phyloP scores from a whole-genome alignment of 1,139 yeast genomes.

The Blastobotrys aristatus region DNA sequence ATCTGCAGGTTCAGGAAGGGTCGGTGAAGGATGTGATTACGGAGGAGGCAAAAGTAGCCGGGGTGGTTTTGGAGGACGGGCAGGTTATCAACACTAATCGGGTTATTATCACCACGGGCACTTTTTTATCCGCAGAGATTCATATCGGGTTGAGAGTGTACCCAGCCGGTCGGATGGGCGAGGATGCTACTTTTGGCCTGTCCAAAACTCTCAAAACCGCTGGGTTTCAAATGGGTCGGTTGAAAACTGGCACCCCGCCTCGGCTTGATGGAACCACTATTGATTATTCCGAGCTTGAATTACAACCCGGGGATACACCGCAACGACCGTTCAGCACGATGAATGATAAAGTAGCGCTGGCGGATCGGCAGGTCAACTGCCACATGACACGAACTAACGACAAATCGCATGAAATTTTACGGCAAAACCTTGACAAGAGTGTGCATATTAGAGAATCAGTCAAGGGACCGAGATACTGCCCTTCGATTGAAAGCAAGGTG shows the following conservation, averaged over 20 bases:
- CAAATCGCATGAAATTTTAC: conserved; percentile 63
- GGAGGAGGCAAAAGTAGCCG: conserved; percentile 44
- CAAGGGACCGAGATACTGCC: conserved; percentile 96
- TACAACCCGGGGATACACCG: conserved; percentile 76
- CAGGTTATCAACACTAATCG: conserved; percentile 51
- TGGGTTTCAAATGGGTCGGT: conserved; percentile 80
- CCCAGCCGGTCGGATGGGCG: conserved; percentile 95
- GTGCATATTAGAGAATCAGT: conserved; percentile 92
- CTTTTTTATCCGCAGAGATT: conserved; percentile 89
- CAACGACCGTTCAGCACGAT: conserved; percentile 87
- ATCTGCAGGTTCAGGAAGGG: conserved; percentile 60
- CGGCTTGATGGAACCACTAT: conserved; percentile 70
- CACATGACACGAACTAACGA: conserved; percentile 76
- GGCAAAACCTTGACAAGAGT: conserved; percentile 69
- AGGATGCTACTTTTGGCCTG: conserved; percentile 84
- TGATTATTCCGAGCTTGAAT: conserved; percentile 52
- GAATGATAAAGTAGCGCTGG: conserved; percentile 57
- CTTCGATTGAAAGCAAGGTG: conserved; percentile 88
- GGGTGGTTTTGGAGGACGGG: conserved; percentile 65
- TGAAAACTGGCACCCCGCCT: conserved; percentile 98
- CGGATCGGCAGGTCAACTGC: conserved; percentile 56
- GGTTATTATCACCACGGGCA: conserved; percentile 92
- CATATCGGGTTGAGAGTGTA: conserved; percentile 76
- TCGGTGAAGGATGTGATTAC: conserved; percentile 83
- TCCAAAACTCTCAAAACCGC: conserved; percentile 69